These are phyloP conservation scores for Protomyces macrosporus DNA, from an alignment of 1,139 yeast species.

Conservation along the genomic window DNA sequence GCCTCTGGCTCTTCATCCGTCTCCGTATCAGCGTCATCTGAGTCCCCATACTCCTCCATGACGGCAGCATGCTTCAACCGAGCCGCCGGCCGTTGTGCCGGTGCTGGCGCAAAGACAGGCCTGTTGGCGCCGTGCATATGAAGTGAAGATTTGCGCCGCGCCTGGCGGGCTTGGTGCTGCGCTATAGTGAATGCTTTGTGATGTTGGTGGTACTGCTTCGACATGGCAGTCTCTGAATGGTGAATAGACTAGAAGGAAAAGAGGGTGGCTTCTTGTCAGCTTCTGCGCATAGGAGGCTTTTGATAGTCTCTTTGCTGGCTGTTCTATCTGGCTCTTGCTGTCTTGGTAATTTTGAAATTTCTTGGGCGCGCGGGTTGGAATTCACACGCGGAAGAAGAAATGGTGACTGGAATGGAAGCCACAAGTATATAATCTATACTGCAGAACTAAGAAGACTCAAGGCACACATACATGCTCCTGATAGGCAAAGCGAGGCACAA, in stretches of 20 bases:
- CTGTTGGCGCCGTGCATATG: not conserved
- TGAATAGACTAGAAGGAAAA: too few relatives aligned
- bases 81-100: not conserved
- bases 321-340: not conserved
- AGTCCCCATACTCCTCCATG: not conserved
- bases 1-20: not conserved
- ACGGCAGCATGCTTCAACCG: not conserved
- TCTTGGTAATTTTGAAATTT: not conserved
- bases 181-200: not conserved
- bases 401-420: not conserved
- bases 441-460: not conserved
- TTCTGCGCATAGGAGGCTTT: too few relatives aligned
- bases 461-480: conserved; percentile 12
- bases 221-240: not conserved
- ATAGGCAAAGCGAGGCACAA: conserved; percentile 15
- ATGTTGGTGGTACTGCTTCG: not conserved
- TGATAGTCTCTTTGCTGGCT: not conserved
- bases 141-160: not conserved
- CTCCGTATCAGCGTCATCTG: not conserved
- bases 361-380: not conserved
- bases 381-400: not conserved
- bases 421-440: not conserved
- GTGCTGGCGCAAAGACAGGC: not conserved
- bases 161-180: not conserved
- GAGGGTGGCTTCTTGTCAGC: too few relatives aligned